A percentile compares a stretch with the other conserved stretches of the same genome.
Evolutionary conservation across 1,284 basidiomycete genomes (phyloP).

Genomic region (Crucibulum cyathiforme): DNA sequence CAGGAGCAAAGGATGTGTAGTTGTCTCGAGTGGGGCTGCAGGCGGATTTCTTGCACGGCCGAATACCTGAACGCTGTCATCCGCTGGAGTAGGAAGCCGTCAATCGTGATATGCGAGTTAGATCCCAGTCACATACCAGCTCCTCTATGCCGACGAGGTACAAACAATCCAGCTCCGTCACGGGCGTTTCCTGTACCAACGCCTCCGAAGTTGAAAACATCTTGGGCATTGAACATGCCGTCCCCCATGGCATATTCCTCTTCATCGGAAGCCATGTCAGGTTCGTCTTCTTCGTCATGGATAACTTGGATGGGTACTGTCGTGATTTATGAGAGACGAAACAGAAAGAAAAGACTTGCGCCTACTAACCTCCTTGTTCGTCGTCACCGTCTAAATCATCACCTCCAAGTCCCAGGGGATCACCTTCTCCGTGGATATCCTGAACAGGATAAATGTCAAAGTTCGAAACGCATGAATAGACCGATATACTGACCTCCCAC

Average conservation of each 20-base stretch:
- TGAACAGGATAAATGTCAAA: constrained; percentile 30
- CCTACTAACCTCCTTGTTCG: constrained; percentile 49
- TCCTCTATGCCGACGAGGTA: constrained; percentile 59
- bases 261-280: constrained; percentile 74
- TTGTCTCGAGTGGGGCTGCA: constrained; percentile 62
- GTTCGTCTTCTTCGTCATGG: constrained; percentile 65
- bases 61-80: constrained; percentile 67
- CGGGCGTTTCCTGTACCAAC: constrained; percentile 49
- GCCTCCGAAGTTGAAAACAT: constrained; percentile 63
- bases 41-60: constrained; percentile 61
- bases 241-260: constrained; percentile 59
- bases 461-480: not conserved
- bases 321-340: not conserved
- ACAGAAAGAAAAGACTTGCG: constrained; percentile 1
- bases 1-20: constrained; percentile 84
- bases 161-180: constrained; percentile 57
- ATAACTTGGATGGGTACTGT: constrained; percentile 61
- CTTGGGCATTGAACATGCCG: constrained; percentile 38
- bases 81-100: constrained; percentile 31
- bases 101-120: constrained; percentile 2
- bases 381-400: constrained; percentile 64
- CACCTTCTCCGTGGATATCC: constrained; percentile 64
- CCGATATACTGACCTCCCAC: constrained; percentile 67
- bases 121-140: constrained; percentile 44
- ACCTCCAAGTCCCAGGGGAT: constrained; percentile 52